These are phyloP conservation scores for Psilocybe tampanensis DNA, from an alignment of 768 basidiomycete species.

Conservation along the genomic window DNA sequence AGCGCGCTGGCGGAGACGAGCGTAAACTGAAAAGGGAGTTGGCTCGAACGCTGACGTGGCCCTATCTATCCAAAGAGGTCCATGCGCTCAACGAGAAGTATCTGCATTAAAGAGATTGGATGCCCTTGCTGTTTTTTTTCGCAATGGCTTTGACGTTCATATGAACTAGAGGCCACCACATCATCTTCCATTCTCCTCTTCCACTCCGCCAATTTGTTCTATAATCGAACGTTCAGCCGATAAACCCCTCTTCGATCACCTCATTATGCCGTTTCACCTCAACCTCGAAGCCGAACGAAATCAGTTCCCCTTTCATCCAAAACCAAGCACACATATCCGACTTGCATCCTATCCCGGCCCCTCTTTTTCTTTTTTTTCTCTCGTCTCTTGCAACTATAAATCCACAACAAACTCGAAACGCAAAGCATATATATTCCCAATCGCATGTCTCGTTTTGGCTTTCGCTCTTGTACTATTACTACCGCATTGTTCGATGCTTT, in stretches of 20 bases:
- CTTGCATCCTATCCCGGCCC: background rate
- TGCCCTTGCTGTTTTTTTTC: background rate
- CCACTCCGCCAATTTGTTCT: background rate
- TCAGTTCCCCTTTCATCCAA: background rate
- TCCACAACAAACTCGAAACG: background rate
- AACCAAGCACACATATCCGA: background rate
- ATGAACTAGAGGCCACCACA: background rate
- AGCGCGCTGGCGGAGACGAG: conserved; percentile 59
- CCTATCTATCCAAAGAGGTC: conserved; percentile 83
- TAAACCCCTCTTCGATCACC: too few species aligned
- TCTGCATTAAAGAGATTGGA: conserved; percentile 35
- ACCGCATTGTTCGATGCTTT: conserved; percentile 1
- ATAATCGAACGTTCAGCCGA: background rate
- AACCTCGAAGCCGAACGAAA: too few species aligned
- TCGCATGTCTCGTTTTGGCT: conserved; percentile 1
- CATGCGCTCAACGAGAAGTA: conserved; percentile 89
- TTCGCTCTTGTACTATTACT: conserved; percentile 6
- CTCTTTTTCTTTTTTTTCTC: background rate
- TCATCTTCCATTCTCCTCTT: background rate
- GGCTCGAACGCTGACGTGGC: conserved; percentile 76
- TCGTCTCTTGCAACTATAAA: background rate
- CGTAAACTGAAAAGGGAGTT: conserved; percentile 57
- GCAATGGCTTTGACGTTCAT: background rate
- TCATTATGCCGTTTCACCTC: too few species aligned
- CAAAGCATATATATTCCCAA: background rate